Conservation (phyloP, 202 grass and related monocot species). For the Setaria viridis region DNA sequence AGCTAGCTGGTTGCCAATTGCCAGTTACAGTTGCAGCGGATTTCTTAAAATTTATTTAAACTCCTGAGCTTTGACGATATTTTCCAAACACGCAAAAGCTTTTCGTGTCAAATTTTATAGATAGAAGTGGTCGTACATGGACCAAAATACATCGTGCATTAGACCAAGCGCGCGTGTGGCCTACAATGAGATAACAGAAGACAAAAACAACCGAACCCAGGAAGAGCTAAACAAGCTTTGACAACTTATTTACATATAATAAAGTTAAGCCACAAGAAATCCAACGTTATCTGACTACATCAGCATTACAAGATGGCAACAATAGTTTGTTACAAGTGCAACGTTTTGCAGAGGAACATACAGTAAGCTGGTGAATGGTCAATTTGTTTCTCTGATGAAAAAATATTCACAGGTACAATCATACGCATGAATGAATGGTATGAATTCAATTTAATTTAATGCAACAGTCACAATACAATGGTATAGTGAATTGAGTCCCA, state of each 20-base stretch:
- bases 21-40: neutral
- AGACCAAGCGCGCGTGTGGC: no score
- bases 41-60: neutral
- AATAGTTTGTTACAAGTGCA: neutral
- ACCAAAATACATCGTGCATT: no score
- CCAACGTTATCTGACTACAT: no score
- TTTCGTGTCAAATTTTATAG: no score
- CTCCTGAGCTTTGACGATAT: neutral
- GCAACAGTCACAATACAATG: conserved; percentile 19
- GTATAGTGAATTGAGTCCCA: neutral
- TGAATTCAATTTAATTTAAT: neutral
- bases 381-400: neutral
- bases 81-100: no score
- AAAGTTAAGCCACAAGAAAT: no score
- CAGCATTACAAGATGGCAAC: neutral
- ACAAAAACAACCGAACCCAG: no score
- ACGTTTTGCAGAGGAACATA: neutral
- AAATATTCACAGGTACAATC: neutral
- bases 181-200: no score
- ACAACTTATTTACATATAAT: no score
- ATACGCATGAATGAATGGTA: neutral
- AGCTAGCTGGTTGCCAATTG: neutral
- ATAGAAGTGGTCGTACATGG: no score
- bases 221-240: no score
- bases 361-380: neutral